Conservation (phyloP, 305 asterid genomes). For the Solanum hybrid region DNA sequence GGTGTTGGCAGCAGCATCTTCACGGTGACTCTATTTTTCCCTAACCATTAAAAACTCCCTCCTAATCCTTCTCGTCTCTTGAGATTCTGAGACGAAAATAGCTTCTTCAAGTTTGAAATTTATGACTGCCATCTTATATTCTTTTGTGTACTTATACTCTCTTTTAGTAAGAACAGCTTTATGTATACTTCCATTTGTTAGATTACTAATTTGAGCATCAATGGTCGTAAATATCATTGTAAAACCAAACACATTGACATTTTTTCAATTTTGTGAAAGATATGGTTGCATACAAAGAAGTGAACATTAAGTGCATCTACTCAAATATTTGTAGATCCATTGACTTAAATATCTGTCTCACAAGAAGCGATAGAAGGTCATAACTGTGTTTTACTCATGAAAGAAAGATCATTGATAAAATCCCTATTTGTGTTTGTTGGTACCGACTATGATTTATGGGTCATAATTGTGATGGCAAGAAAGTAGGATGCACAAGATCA, state of each 20-base stretch:
- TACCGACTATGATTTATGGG: not conserved
- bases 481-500: not conserved
- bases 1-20: not conserved
- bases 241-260: not conserved
- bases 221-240: not conserved
- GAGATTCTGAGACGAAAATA: not conserved
- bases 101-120: not conserved
- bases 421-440: not conserved
- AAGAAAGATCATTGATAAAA: not conserved
- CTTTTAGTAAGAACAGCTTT: not conserved
- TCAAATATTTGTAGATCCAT: not conserved
- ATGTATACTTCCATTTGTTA: not conserved
- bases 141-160: not conserved
- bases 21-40: not conserved
- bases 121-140: not conserved
- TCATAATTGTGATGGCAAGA: not conserved
- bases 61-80: not conserved
- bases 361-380: not conserved
- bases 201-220: not conserved
- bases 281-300: not conserved
- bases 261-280: not conserved
- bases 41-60: not conserved
- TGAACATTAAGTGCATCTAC: not conserved
- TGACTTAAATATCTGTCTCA: not conserved
- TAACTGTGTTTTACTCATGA: not conserved